Conservation (phyloP, 1,284 basidiomycete species). For the Grifola frondosa region DNA sequence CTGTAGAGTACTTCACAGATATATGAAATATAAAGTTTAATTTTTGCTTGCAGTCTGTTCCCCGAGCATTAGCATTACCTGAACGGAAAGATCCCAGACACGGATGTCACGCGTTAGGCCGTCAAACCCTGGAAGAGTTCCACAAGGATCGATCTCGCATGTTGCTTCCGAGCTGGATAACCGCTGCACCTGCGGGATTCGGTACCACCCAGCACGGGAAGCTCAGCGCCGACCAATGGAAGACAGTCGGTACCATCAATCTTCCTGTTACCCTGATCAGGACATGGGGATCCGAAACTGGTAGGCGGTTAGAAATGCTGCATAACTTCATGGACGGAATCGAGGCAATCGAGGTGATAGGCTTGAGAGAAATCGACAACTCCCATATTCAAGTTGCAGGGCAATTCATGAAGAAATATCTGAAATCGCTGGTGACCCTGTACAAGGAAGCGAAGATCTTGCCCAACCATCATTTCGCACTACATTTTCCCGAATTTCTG, state of each 20-base stretch:
- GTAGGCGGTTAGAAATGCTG: slow-evolving; percentile 19
- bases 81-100: background rate
- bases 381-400: slow-evolving; percentile 21
- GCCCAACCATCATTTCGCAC: slow-evolving; percentile 33
- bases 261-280: slow-evolving; percentile 32
- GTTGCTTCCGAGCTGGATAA: slow-evolving; percentile 27
- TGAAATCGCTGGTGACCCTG: slow-evolving; percentile 15
- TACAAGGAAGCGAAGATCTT: slow-evolving; percentile 26
- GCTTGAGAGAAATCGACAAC: slow-evolving; percentile 19
- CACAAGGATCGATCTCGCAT: slow-evolving; percentile 23
- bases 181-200: slow-evolving; percentile 23
- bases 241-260: slow-evolving; percentile 27
- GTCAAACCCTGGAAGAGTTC: background rate
- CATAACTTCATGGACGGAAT: slow-evolving; percentile 33
- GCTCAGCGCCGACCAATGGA: slow-evolving; percentile 33
- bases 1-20: no score
- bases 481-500: slow-evolving; percentile 34
- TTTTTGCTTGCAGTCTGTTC: no score
- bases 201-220: slow-evolving; percentile 24
- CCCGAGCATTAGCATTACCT: no score
- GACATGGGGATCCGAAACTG: slow-evolving; percentile 24
- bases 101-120: background rate
- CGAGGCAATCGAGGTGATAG: slow-evolving; percentile 24
- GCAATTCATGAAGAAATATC: slow-evolving; percentile 24
- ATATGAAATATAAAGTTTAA: slow-evolving; percentile 1